Percentiles rank a stretch among this genome's conserved stretches.
Conservation (phyloP, 2,329 filamentous ascomycete genomes). For the Epichloe festucae region DNA sequence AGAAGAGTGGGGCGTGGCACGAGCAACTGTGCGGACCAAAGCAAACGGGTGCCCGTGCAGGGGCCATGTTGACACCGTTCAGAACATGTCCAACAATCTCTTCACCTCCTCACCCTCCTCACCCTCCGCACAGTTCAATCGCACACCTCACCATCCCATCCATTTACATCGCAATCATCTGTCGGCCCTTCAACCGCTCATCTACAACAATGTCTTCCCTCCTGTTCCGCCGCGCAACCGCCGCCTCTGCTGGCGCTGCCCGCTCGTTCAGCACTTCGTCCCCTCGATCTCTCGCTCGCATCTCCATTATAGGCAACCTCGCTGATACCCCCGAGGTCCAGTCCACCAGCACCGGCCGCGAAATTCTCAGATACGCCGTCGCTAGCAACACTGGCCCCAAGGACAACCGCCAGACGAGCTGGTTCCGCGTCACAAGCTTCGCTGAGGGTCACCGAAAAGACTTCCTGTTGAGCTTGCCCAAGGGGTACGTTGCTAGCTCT, state of each 20-base stretch:
- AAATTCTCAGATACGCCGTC: constrained; percentile 66
- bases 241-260: constrained; percentile 31
- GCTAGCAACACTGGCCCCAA: constrained; percentile 52
- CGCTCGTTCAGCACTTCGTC: constrained; percentile 69
- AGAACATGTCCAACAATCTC: neutral
- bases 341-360: constrained; percentile 54
- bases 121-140: neutral
- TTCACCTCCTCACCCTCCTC: neutral
- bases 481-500: constrained; percentile 54
- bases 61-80: no score
- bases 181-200: no score
- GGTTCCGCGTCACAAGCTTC: constrained; percentile 74
- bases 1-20: no score
- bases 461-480: constrained; percentile 58
- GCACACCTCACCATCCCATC: neutral
- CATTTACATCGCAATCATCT: neutral
- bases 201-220: constrained; percentile 29
- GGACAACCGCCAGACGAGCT: constrained; percentile 67
- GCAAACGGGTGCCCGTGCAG: no score
- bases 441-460: constrained; percentile 57
- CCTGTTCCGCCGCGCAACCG: constrained; percentile 40
- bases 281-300: constrained; percentile 55
- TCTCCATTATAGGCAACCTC: constrained; percentile 79
- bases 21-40: no score
- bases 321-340: constrained; percentile 65